Percentiles rank a stretch among this genome's conserved stretches.
phyloP scores from a whole-genome alignment of 495 filamentous ascomycete genomes.

The Xylaria castorea region DNA sequence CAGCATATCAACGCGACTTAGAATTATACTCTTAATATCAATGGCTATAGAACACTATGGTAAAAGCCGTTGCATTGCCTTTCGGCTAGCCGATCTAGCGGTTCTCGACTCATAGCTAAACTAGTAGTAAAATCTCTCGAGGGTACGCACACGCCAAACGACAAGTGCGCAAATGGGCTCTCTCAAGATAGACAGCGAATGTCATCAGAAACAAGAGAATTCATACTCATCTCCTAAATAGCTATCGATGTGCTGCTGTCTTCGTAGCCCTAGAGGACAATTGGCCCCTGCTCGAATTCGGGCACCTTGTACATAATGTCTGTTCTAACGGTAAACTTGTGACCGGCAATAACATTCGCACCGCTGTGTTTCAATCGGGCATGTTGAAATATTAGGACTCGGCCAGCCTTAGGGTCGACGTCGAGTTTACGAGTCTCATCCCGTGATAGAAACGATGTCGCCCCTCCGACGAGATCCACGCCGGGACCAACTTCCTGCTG shows the following conservation, averaged over 20 bases:
- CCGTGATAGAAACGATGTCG: constrained; percentile 68
- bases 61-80: not conserved
- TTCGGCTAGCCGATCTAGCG: not conserved
- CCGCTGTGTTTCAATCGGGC: constrained; percentile 70
- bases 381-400: constrained; percentile 84
- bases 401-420: constrained; percentile 72
- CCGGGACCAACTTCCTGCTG: constrained; percentile 41
- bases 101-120: not conserved
- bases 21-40: not conserved
- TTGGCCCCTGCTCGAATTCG: not conserved
- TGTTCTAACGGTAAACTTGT: constrained; percentile 79
- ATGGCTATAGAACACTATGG: not conserved
- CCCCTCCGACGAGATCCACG: constrained; percentile 64
- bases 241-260: not conserved
- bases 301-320: constrained; percentile 72
- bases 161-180: not conserved
- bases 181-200: not conserved
- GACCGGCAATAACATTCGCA: constrained; percentile 71
- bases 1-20: not conserved
- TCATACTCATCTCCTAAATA: not conserved
- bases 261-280: not conserved
- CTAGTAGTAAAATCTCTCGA: not conserved
- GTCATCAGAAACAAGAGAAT: not conserved
- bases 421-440: constrained; percentile 60
- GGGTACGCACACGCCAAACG: not conserved